phyloP scores from a whole-genome alignment of 768 basidiomycete species.

The Crassisporium funariophilum region DNA sequence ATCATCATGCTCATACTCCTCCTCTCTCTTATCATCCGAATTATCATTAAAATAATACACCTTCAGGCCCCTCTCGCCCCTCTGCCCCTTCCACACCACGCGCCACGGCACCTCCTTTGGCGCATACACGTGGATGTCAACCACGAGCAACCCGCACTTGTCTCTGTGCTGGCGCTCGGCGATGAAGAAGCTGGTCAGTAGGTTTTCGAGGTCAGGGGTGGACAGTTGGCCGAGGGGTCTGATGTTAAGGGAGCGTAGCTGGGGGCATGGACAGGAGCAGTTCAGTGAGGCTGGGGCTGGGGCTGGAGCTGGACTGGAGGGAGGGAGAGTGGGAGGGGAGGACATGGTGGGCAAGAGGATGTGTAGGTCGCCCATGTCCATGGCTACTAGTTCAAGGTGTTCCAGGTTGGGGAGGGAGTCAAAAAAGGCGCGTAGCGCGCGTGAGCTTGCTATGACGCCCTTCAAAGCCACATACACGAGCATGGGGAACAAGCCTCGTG shows the following conservation, averaged over 20 bases:
- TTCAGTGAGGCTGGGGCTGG: background rate
- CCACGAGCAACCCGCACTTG: conserved; percentile 23
- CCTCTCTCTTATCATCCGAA: conserved; percentile 19
- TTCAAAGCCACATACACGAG: conserved; percentile 38
- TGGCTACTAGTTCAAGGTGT: conserved; percentile 35
- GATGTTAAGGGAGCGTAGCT: conserved; percentile 31
- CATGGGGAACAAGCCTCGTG: background rate
- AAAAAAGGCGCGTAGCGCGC: conserved; percentile 34
- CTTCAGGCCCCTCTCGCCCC: conserved; percentile 15
- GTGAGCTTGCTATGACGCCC: conserved; percentile 37
- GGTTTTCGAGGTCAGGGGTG: conserved; percentile 26
- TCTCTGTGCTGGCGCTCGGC: conserved; percentile 26
- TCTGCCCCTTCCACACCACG: conserved; percentile 7
- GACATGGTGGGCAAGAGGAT: too few species aligned
- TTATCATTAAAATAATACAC: conserved; percentile 28
- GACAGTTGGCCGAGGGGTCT: conserved; percentile 26
- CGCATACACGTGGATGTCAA: conserved; percentile 36
- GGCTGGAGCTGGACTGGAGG: conserved; percentile 6
- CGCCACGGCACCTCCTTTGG: conserved; percentile 21
- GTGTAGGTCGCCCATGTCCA: conserved; percentile 33
- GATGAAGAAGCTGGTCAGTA: conserved; percentile 28
- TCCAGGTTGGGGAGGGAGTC: conserved; percentile 29
- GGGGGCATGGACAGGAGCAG: conserved; percentile 36
- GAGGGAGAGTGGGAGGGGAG: too few species aligned
- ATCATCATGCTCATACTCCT: conserved; percentile 16